phyloP scores from a whole-genome alignment of 2,329 filamentous ascomycete genomes.

The Xylaria sp. region DNA sequence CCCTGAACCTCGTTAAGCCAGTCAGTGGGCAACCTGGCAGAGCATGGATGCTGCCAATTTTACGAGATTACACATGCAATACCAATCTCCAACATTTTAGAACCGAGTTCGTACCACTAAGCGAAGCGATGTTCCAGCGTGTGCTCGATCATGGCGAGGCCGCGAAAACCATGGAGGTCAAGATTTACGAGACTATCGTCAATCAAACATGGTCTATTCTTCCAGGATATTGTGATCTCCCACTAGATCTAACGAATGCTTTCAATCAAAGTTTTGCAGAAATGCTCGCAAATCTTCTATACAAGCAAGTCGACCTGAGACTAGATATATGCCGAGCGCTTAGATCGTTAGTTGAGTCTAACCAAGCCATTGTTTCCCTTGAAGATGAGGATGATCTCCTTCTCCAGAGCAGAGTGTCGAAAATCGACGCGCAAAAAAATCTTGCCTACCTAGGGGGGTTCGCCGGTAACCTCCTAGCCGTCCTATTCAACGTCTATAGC shows the following conservation, averaged over 20 bases:
- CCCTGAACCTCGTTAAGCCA: slow-evolving; percentile 82
- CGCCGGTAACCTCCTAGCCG: slow-evolving; percentile 87
- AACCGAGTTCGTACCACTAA: slow-evolving; percentile 83
- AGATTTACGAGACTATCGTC: slow-evolving; percentile 90
- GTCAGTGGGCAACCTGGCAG: slow-evolving; percentile 79
- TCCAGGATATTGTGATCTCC: slow-evolving; percentile 93
- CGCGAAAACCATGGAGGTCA: slow-evolving; percentile 93
- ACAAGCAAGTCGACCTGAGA: slow-evolving; percentile 86
- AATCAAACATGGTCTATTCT: slow-evolving; percentile 94
- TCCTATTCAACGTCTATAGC: slow-evolving; percentile 99
- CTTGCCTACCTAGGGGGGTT: slow-evolving; percentile 79
- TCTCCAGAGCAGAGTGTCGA: slow-evolving; percentile 78
- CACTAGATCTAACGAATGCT: slow-evolving; percentile 74
- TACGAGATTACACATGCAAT: slow-evolving; percentile 89
- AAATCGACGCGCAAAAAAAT: slow-evolving; percentile 76
- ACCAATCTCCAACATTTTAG: slow-evolving; percentile 86
- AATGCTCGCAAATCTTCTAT: slow-evolving; percentile 87
- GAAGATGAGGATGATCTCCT: slow-evolving; percentile 74
- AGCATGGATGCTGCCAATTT: slow-evolving; percentile 92
- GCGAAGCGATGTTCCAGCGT: slow-evolving; percentile 86
- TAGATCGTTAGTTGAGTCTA: slow-evolving; percentile 88
- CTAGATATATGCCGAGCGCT: slow-evolving; percentile 86
- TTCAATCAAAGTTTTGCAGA: slow-evolving; percentile 92
- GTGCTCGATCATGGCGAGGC: slow-evolving; percentile 81
- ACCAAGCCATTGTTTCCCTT: slow-evolving; percentile 76